Base-by-base conservation (phyloP, 768 basidiomycete genomes). In the Gyrodon lividus region DNA sequence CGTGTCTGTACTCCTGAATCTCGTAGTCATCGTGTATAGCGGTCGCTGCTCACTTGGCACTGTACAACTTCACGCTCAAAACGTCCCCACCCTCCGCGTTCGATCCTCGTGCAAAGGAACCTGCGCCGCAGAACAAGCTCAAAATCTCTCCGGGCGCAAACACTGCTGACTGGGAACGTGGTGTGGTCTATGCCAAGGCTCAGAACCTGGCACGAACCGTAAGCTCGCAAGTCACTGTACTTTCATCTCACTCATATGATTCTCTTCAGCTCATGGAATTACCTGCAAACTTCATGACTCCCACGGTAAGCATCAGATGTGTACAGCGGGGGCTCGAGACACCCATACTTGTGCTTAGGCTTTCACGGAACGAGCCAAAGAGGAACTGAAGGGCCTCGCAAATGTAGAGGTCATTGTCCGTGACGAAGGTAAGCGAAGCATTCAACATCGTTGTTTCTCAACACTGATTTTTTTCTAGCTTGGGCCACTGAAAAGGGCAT, bases 401-500 rank as follows among this genome's bases (percentile, higher is more conserved):
- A 86, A 89, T 54, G 84, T 89, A 7, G 76, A 86, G 62, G 74
- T 92, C 42, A 74, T 81, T 43, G 79, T 87, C 20, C 84, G 77
- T 30, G 91, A 94, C 57, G 81, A 87, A 74, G 85, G 89, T 90
- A 51, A 33, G 67, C 16, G 55, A 30, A 7, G 9, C 6, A 55
- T 53, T 16, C 37, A 20, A 10, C 9, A 23, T 44, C 24, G 19
- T 13, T 46, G 13, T 26, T 28, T 26, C 49, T 20, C 30, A 8
- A 22, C 38, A 40, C 39, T 40, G 33, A 54, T 5, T 13, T 38
- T 40, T 48, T 37, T 6, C 58, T 56, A 89, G 88, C 74, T 2
- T 95, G 92, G 92, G 91, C 92, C 23, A 78, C 79, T 40, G 76
- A 86, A 69, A 89, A 89, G 72, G 84, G 84, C 50, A 95, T 94